Conservation (phyloP, 139 green algal species). For the Haematococcus sp. region DNA sequence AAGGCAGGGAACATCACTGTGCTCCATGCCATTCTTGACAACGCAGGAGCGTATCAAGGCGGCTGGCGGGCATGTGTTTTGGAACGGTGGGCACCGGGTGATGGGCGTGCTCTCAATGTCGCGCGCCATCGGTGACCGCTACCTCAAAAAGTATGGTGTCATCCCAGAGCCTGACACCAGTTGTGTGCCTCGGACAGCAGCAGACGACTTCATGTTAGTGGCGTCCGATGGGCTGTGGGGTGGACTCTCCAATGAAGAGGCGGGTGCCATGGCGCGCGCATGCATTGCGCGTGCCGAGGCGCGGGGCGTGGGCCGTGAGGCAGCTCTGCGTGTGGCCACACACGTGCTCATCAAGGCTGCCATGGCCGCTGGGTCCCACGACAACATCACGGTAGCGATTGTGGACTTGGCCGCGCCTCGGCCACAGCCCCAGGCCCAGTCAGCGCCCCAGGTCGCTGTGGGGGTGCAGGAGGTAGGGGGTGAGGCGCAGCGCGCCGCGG, state of each 20-base stretch:
- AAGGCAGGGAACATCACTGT: not conserved
- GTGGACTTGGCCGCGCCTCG: constrained; percentile 35
- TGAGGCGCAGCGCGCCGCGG: too few species aligned
- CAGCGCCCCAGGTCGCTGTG: too few species aligned
- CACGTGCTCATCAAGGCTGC: constrained; percentile 43
- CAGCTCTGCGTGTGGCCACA: constrained; percentile 4
- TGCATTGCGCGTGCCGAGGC: constrained; percentile 7
- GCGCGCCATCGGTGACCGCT: constrained; percentile 61
- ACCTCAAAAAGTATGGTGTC: constrained; percentile 41
- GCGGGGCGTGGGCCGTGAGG: not conserved
- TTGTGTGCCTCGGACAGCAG: constrained; percentile 7
- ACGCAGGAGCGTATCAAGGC: constrained; percentile 35
- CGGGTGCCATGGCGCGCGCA: not conserved
- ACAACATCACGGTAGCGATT: constrained; percentile 51
- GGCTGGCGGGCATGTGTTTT: constrained; percentile 55
- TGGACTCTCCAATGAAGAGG: constrained; percentile 48
- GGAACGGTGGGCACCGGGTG: constrained; percentile 54
- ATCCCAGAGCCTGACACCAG: constrained; percentile 35
- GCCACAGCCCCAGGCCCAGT: too few species aligned
- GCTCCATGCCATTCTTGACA: not conserved
- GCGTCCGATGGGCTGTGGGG: constrained; percentile 54
- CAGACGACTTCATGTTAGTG: constrained; percentile 62
- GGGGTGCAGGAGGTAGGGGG: too few species aligned
- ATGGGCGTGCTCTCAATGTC: constrained; percentile 70
- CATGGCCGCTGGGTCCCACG: constrained; percentile 33